Evolutionary conservation across 345 rosid species (phyloP).

Genomic region (Limnanthes douglasii): DNA sequence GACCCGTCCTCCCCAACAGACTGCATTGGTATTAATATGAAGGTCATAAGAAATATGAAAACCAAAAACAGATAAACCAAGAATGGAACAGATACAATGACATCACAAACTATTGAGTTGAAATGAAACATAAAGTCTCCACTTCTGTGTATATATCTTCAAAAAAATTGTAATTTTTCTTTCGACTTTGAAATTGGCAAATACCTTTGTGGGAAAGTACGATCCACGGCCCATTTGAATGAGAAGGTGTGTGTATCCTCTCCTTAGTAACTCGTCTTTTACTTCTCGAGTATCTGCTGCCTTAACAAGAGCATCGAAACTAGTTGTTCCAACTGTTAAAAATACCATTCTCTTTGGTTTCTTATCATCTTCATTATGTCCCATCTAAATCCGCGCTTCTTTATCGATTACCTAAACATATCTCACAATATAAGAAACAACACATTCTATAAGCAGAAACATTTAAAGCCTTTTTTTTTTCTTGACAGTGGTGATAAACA

Average conservation of each 20-base stretch:
- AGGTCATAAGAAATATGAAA: not conserved
- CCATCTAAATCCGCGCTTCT: constrained; percentile 12
- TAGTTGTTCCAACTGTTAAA: constrained; percentile 85
- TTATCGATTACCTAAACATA: not conserved
- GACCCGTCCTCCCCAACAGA: constrained; percentile 50
- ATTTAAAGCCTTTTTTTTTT: too few species aligned
- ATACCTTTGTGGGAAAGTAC: constrained; percentile 48
- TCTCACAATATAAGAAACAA: too few species aligned
- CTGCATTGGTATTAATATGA: constrained; percentile 13
- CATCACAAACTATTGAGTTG: too few species aligned
- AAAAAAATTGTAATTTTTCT: too few species aligned
- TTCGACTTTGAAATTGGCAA: too few species aligned
- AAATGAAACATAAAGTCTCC: too few species aligned
- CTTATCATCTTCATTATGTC: constrained; percentile 8
- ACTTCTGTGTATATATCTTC: too few species aligned
- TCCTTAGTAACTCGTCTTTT: constrained; percentile 34
- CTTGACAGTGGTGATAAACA: too few species aligned
- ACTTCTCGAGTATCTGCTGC: constrained; percentile 38
- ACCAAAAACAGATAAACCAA: not conserved
- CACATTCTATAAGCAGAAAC: too few species aligned
- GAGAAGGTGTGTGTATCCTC: constrained; percentile 67
- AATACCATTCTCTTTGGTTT: constrained; percentile 37
- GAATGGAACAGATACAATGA: too few species aligned
- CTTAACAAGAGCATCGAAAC: constrained; percentile 67
- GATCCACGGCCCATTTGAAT: constrained; percentile 86